Conservation (phyloP, 2,329 filamentous ascomycete genomes). For the Colletotrichum lentis region DNA sequence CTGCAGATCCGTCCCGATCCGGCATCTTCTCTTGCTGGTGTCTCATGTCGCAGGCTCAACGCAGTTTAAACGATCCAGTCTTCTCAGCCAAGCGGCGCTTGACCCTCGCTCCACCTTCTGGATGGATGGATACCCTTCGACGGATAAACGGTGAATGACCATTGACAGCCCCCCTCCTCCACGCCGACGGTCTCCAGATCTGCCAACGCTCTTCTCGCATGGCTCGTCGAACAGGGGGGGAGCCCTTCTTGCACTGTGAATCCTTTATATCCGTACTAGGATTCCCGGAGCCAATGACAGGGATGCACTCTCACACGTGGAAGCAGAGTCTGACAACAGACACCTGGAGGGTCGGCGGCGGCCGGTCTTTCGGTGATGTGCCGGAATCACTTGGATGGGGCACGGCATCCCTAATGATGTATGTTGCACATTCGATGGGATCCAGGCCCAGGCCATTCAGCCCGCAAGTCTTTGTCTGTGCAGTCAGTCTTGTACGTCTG, state of each 20-base stretch:
- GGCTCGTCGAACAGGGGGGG: slow-evolving; percentile 15
- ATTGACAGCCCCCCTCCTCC: slow-evolving; percentile 1
- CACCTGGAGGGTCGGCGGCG: not conserved
- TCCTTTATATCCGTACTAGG: slow-evolving; percentile 1
- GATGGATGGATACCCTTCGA: too few relatives aligned
- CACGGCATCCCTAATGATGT: not conserved
- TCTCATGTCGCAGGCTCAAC: not conserved
- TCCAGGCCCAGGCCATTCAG: too few relatives aligned
- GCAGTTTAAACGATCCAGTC: not conserved
- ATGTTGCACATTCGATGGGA: too few relatives aligned
- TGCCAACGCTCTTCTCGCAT: slow-evolving; percentile 19
- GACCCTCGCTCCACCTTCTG: not conserved
- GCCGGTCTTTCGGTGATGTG: not conserved
- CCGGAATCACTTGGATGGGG: not conserved
- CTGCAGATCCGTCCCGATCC: slow-evolving; percentile 15
- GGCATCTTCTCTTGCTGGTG: slow-evolving; percentile 1
- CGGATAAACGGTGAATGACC: too few relatives aligned
- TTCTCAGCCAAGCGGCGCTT: not conserved
- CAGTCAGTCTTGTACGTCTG: too few relatives aligned
- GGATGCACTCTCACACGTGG: slow-evolving; percentile 26
- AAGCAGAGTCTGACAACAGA: not conserved
- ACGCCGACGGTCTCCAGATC: slow-evolving; percentile 26
- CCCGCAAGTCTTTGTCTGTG: too few relatives aligned
- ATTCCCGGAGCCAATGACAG: slow-evolving; percentile 23
- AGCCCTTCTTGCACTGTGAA: too few relatives aligned